Evolutionary conservation across 495 filamentous ascomycete genomes (phyloP), one percentile per base, ranked within the genome.

Genomic region (Talaromyces stipitatus): DNA sequence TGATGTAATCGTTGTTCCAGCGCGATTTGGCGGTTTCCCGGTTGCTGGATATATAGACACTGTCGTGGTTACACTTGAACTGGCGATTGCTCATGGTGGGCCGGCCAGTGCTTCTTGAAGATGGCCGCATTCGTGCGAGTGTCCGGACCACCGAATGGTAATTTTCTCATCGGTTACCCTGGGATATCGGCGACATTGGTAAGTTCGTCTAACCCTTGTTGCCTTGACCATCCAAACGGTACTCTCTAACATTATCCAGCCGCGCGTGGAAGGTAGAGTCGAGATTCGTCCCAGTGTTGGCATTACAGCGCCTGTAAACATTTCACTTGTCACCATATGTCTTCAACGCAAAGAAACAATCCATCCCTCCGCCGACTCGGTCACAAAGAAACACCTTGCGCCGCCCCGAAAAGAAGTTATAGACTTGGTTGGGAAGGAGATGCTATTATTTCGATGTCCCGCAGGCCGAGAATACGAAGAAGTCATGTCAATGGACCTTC

Each of bases 101-200:
- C 71, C 60, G 67, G 66, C 61, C 61, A 63, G 65, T 58, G 64
- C 61, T 59, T 61, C 65, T 57, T 71, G 65, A 82, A 70, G 69
- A 87, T 92, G 83, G 81, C 90, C 69, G 92, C 92, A 69, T 92
- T 88, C 71, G 94, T 98, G 75, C 89, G 95, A 78, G 90, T 98
- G 78, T 95, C 90, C 66, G 94, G 94, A 62, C 92, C 91, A 62
- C 90, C 94, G 62, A 98, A 98, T 77, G 94, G 90, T 73, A 92
- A 90, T 72, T 96, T 92, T 66, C 78, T 97, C 60, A 90, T 97
- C 60, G 94, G 94, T 50, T 98, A 98, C 71, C 94, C 94, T 5
- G 94, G 94, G 59, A 97, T 98, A 70, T 96, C 95, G 29, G 95
- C 94, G 61, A 98, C 95, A 4, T 77, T 97, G 85, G 92, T 96